Evolutionary conservation across 805 yeast species (phyloP), one percentile per base, ranked within the genome.

Genomic region (Myxozyma mucilagina): DNA sequence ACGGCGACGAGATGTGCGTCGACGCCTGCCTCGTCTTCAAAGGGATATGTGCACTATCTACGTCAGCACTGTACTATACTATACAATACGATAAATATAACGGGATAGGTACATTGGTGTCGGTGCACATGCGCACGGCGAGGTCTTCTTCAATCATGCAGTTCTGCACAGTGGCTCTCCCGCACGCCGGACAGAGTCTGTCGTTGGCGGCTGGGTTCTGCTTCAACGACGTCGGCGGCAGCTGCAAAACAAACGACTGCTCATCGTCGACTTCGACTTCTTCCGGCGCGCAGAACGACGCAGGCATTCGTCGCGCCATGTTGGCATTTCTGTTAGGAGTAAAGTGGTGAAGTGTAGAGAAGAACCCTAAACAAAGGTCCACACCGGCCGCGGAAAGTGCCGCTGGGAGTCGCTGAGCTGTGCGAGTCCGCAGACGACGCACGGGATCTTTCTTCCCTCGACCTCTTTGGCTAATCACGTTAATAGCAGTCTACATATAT

Each of bases 321-420:
- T n/a, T n/a, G n/a, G n/a, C n/a, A n/a, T n/a, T n/a, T n/a, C n/a
- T n/a, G n/a, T n/a, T n/a, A n/a, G n/a, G n/a, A n/a, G n/a, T n/a
- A n/a, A n/a, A n/a, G n/a, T n/a, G n/a, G n/a, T n/a, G n/a, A n/a
- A n/a, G n/a, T n/a, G n/a, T n/a, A 7, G 3, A 35, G 9, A 13
- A 35, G 36, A 3, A 44, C 38, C 35, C 47, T 41, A 60, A 14
- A 60, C 58, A 47, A 29, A 52, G n/a, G 61, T 61, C 64, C 64
- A 61, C 38, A 61, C 53, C 4, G 64, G 59, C 14, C 56, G 42
- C 4, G 64, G 64, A 9, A 61, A 20, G 18, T 56, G n/a, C n/a
- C n/a, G n/a, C n/a, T n/a, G n/a, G n/a, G n/a, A n/a, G n/a, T n/a
- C n/a, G n/a, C n/a, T n/a, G n/a, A n/a, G n/a, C n/a, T n/a, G n/a